A percentile compares a stretch with the other conserved stretches of the same genome.
phyloP scores from a whole-genome alignment of 495 filamentous ascomycete species.

The Physcia stellaris region DNA sequence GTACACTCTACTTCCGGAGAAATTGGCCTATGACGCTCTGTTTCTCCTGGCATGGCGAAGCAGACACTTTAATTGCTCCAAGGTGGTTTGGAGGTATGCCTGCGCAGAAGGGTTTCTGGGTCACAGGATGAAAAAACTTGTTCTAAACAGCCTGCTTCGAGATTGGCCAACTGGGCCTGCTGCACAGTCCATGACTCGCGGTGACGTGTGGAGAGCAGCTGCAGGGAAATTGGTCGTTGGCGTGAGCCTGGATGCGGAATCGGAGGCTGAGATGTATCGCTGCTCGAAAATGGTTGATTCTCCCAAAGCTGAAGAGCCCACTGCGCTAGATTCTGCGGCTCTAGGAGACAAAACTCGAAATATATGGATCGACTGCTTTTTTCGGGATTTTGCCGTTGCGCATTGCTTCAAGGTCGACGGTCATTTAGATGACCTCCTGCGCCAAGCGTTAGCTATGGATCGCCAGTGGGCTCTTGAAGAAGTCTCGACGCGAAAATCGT shows the following conservation, averaged over 20 bases:
- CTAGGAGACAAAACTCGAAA: too few species aligned
- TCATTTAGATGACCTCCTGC: constrained; percentile 7
- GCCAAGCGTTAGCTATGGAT: constrained; percentile 10
- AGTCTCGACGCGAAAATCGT: not conserved
- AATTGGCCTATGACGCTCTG: constrained; percentile 12
- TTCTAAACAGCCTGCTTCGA: constrained; percentile 8
- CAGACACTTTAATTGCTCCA: constrained; percentile 27
- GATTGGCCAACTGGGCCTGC: not conserved
- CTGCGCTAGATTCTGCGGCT: too few species aligned
- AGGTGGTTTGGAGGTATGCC: constrained; percentile 35
- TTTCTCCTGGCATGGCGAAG: constrained; percentile 28
- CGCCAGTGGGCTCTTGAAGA: constrained; percentile 5
- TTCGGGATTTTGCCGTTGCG: too few species aligned
- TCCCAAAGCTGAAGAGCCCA: not conserved
- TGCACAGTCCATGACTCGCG: constrained; percentile 5
- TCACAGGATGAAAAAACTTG: constrained; percentile 22
- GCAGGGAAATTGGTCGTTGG: constrained; percentile 31
- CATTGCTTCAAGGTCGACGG: too few species aligned
- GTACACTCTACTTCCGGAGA: constrained; percentile 4
- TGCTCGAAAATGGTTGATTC: not conserved
- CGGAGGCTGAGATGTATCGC: too few species aligned
- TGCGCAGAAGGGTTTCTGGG: constrained; percentile 27
- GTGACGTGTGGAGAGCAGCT: constrained; percentile 15
- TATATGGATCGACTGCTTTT: too few species aligned
- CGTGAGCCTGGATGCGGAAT: constrained; percentile 12